phyloP scores from a whole-genome alignment of 225 moss, liverwort and hornwort species.

The Takakia lepidozioides region DNA sequence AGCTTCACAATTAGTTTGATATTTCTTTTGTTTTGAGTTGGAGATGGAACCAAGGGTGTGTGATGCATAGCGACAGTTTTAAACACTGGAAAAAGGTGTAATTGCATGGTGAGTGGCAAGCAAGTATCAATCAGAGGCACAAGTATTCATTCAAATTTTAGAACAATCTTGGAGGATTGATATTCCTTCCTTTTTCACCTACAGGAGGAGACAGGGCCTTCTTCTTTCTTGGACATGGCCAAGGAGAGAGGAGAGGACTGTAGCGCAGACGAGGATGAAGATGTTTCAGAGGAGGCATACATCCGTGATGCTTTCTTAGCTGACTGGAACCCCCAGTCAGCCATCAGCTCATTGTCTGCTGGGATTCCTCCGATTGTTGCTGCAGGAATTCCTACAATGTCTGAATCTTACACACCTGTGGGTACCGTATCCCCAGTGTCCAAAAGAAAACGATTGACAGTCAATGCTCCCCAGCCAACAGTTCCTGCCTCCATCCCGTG shows the following conservation, averaged over 20 bases:
- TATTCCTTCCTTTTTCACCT: too few species aligned
- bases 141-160: too few species aligned
- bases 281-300: slow-evolving; percentile 19
- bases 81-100: too few species aligned
- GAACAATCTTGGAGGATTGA: too few species aligned
- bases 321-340: slow-evolving; percentile 28
- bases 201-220: slow-evolving; percentile 39
- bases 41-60: not conserved
- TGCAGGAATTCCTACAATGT: too few species aligned
- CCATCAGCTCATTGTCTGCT: slow-evolving; percentile 10
- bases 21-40: not conserved
- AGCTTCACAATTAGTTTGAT: slow-evolving; percentile 6
- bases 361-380: slow-evolving; percentile 11
- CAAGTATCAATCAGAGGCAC: too few species aligned
- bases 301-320: slow-evolving; percentile 24
- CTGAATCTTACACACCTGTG: slow-evolving; percentile 9
- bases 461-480: slow-evolving; percentile 5
- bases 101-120: too few species aligned
- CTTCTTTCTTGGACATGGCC: slow-evolving; percentile 10
- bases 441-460: slow-evolving; percentile 1
- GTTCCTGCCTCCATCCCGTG: slow-evolving; percentile 12
- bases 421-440: slow-evolving; percentile 8
- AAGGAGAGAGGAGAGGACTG: slow-evolving; percentile 11
- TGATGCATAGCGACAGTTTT: too few species aligned
- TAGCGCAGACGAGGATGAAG: slow-evolving; percentile 26